A percentile compares a stretch with the other conserved stretches of the same genome.
These are phyloP conservation scores for Passalora sequoiae DNA, from an alignment of 2,329 filamentous ascomycete genomes.

Conservation along the genomic window DNA sequence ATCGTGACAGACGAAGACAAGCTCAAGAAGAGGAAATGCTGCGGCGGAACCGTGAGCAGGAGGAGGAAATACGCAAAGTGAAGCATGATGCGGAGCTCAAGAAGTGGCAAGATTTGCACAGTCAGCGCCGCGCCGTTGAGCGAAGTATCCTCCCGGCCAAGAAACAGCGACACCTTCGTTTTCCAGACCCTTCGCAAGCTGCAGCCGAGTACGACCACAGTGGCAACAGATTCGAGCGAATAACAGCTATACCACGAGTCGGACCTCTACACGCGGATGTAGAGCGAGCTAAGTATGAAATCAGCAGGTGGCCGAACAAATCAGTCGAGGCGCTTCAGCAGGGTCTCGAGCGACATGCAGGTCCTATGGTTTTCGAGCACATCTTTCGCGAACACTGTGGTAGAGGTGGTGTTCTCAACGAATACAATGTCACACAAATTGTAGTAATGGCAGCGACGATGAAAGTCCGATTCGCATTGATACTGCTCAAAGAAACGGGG, in stretches of 20 bases:
- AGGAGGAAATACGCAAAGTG: not conserved
- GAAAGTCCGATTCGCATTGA: constrained; percentile 13
- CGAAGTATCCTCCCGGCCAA: constrained; percentile 6
- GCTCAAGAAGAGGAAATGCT: constrained; percentile 5
- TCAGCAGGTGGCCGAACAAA: constrained; percentile 34
- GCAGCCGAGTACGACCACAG: constrained; percentile 34
- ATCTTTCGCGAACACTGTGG: constrained; percentile 27
- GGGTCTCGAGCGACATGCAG: constrained; percentile 24
- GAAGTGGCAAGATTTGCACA: constrained; percentile 20
- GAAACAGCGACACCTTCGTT: constrained; percentile 23
- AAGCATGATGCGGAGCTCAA: not conserved
- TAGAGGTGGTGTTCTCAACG: constrained; percentile 15
- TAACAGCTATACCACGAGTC: constrained; percentile 28
- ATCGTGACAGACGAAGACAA: constrained; percentile 3
- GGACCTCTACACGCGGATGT: constrained; percentile 27
- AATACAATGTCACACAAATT: constrained; percentile 33
- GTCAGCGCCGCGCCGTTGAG: constrained; percentile 19
- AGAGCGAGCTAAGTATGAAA: constrained; percentile 11
- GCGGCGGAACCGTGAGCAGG: not conserved
- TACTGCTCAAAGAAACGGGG: constrained; percentile 8
- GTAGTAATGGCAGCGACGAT: constrained; percentile 26
- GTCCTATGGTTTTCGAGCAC: constrained; percentile 23
- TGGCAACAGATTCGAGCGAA: constrained; percentile 37
- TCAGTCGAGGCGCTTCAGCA: constrained; percentile 31
- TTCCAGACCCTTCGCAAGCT: constrained; percentile 7